phyloP scores from a whole-genome alignment of 2,329 filamentous ascomycete genomes.

The Colletotrichum orbiculare region DNA sequence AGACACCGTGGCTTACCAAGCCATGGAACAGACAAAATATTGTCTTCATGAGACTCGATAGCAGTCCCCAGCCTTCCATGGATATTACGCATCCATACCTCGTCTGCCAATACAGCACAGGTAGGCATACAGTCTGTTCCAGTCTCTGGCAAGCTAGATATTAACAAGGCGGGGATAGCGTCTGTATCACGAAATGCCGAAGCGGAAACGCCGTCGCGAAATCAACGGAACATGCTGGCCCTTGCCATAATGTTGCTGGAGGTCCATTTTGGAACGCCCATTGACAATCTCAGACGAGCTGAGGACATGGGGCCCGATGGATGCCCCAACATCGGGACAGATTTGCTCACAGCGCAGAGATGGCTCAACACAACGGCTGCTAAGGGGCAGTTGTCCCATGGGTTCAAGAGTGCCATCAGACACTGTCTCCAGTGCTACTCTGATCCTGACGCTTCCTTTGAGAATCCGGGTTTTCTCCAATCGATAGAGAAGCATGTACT shows the following conservation, averaged over 20 bases:
- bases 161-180: not conserved
- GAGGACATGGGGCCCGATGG: constrained; percentile 3
- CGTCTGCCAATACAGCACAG: not conserved
- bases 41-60: not conserved
- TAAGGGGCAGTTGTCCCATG: not conserved
- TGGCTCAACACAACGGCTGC: not conserved
- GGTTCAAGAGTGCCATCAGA: not conserved
- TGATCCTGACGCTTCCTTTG: not conserved
- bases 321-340: not conserved
- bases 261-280: constrained; percentile 7
- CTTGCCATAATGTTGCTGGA: constrained; percentile 12
- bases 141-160: too few species aligned
- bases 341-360: constrained; percentile 1
- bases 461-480: not conserved
- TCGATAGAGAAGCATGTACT: constrained; percentile 1
- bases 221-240: not conserved
- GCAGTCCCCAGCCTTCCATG: not conserved
- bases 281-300: not conserved
- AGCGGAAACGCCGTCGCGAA: not conserved
- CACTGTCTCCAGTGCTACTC: constrained; percentile 1
- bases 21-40: constrained; percentile 7
- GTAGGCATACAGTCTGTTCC: not conserved
- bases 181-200: not conserved
- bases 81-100: constrained; percentile 9
- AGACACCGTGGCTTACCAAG: not conserved